Base-by-base conservation (phyloP, 2,329 filamentous ascomycete genomes). In the Stemphylium lycopersici region DNA sequence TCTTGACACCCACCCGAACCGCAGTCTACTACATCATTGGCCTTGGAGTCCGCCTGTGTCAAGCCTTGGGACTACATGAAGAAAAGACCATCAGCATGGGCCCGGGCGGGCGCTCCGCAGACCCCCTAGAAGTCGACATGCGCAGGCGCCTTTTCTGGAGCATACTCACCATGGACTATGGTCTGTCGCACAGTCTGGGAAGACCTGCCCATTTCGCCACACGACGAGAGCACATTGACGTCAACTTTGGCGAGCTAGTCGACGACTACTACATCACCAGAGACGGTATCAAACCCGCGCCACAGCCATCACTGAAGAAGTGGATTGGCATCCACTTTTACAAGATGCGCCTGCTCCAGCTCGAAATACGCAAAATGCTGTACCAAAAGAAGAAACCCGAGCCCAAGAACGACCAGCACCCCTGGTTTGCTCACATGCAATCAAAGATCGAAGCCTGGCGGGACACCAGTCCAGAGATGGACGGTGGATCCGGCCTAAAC, bases 21-120 rank as follows among this genome's bases (percentile, higher is more conserved):
- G 92, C 93, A 13, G 89, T 96, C 16, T 98, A 96, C 77, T 97
- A 96, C 77, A 88, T 97, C 44, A 86, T 97, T 40, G 95, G 95
- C 6, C 84, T 96, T 16, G 93, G 92, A 6, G 89, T 91, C 13
- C 88, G 91, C 62, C 86, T 99, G 45, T 92, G 90, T 71, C 93
- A 98, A 71, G 91, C 96, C 51, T 82, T 97, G 47, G 91, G 93
- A 5, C 80, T 97, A 38, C 88, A 89, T 16, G 91, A 96, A 66
- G 95, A 98, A 75, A 90, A 91, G 71, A 96, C 92, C 0, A 91
- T 98, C 52, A 84, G 84, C 1, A 80, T 83, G 37, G 85, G 85
- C 7, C 82, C 84, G 31, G 79, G 80, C 22, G 81, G 88, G 26
- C 82, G 82, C 13, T 79, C 82, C 6, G 77, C 88, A 13, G 87